Evolutionary conservation across 2,329 filamentous ascomycete genomes (phyloP).

Genomic region (Mollisiaceae sp.): DNA sequence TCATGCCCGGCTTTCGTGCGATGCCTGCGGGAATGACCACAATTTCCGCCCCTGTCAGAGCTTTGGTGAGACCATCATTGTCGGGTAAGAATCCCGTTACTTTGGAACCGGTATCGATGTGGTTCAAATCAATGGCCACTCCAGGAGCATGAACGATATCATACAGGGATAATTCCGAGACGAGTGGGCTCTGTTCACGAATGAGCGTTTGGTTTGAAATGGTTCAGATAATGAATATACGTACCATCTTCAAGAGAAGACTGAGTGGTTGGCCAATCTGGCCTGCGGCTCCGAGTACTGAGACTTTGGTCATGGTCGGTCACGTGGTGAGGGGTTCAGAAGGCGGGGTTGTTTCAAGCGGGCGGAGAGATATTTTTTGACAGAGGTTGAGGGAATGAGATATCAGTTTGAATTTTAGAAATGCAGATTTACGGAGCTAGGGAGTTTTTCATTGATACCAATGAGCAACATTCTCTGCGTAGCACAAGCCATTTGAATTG

Average conservation of each 20-base stretch:
- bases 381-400: neutral
- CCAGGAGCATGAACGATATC: conserved; percentile 7
- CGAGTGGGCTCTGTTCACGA: neutral
- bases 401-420: neutral
- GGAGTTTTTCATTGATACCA: too few species aligned
- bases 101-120: conserved; percentile 5
- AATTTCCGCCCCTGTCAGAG: neutral
- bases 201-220: neutral
- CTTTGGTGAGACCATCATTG: neutral
- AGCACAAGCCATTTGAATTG: too few species aligned
- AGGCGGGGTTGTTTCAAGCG: neutral
- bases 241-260: conserved; percentile 1
- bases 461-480: too few species aligned
- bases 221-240: neutral
- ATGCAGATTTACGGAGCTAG: too few species aligned
- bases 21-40: conserved; percentile 2
- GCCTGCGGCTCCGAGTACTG: neutral
- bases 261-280: conserved; percentile 2
- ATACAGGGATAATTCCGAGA: neutral
- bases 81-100: neutral
- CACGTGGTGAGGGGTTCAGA: neutral
- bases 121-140: neutral
- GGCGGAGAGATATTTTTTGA: neutral
- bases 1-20: conserved; percentile 1
- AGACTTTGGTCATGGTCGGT: neutral